Percentiles rank a stretch among this genome's conserved stretches.
phyloP scores from a whole-genome alignment of 176 grass and related monocot species.

The Musa acuminata region DNA sequence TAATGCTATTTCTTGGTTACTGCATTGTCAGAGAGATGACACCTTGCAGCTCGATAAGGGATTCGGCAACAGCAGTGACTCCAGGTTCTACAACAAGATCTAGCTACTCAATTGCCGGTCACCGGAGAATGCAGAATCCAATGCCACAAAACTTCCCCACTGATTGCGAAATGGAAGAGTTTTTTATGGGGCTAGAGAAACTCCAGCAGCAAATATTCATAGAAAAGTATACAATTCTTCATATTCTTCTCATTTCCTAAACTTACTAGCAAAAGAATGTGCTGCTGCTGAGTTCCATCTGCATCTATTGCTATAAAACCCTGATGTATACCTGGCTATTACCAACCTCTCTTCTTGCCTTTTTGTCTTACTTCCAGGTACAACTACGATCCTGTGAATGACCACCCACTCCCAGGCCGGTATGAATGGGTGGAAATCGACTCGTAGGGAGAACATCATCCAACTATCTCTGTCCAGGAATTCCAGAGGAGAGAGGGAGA shows the following conservation, averaged over 20 bases:
- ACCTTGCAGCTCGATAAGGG: slow-evolving; percentile 32
- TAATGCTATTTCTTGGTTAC: neutral
- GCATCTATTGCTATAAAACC: too few species aligned
- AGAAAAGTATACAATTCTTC: slow-evolving; percentile 24
- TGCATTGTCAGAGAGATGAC: slow-evolving; percentile 37
- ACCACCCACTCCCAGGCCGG: too few species aligned
- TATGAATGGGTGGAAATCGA: too few species aligned
- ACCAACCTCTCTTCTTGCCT: too few species aligned
- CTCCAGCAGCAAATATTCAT: slow-evolving; percentile 35
- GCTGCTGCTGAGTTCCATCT: too few species aligned
- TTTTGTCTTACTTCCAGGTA: too few species aligned
- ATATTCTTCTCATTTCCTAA: neutral
- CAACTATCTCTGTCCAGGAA: too few species aligned
- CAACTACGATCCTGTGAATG: too few species aligned
- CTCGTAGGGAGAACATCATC: too few species aligned
- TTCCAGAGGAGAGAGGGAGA: too few species aligned
- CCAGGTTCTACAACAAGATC: slow-evolving; percentile 29
- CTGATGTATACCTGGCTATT: too few species aligned
- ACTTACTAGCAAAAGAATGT: too few species aligned
- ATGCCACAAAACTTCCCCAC: slow-evolving; percentile 11
- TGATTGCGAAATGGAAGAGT: slow-evolving; percentile 30
- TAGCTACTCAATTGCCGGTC: neutral
- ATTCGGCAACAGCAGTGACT: slow-evolving; percentile 19
- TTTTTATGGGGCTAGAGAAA: slow-evolving; percentile 26
- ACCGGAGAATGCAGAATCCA: slow-evolving; percentile 7